Conservation (phyloP, 768 basidiomycete genomes). For the Amanita polypyramis region DNA sequence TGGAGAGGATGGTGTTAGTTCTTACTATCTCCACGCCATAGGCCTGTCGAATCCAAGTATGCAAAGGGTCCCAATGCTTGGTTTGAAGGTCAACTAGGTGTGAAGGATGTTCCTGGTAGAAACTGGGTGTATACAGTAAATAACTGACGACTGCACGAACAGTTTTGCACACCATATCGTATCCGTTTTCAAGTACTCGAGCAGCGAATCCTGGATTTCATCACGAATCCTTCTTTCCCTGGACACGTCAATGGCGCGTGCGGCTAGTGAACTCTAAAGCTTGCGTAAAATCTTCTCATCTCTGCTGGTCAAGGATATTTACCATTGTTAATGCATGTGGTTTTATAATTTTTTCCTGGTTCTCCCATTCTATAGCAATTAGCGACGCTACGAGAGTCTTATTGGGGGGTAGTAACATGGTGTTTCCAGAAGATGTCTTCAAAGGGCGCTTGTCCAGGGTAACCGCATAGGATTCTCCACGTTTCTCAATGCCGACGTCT, state of each 20-base stretch:
- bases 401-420: slow-evolving; percentile 56
- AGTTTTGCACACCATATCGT: slow-evolving; percentile 64
- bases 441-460: slow-evolving; percentile 77
- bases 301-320: slow-evolving; percentile 11
- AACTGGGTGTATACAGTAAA: slow-evolving; percentile 34
- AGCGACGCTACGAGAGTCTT: slow-evolving; percentile 71
- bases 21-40: slow-evolving; percentile 60
- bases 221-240: slow-evolving; percentile 40
- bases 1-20: slow-evolving; percentile 62
- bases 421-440: slow-evolving; percentile 82
- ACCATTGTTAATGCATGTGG: slow-evolving; percentile 91
- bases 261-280: slow-evolving; percentile 75
- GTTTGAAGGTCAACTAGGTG: slow-evolving; percentile 69
- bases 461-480: slow-evolving; percentile 41
- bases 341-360: slow-evolving; percentile 76
- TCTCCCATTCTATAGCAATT: slow-evolving; percentile 95
- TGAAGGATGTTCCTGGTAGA: slow-evolving; percentile 71
- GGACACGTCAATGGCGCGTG: slow-evolving; percentile 83
- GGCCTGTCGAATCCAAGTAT: slow-evolving; percentile 63
- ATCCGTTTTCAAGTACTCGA: slow-evolving; percentile 90
- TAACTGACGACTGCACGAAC: not conserved
- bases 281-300: slow-evolving; percentile 8
- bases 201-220: slow-evolving; percentile 56
- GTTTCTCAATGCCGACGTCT: slow-evolving; percentile 64
- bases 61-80: slow-evolving; percentile 80